Evolutionary conservation across 306 rosid species (phyloP), one percentile per base, ranked within the genome.

Genomic region (Pachyrhizus erosus): DNA sequence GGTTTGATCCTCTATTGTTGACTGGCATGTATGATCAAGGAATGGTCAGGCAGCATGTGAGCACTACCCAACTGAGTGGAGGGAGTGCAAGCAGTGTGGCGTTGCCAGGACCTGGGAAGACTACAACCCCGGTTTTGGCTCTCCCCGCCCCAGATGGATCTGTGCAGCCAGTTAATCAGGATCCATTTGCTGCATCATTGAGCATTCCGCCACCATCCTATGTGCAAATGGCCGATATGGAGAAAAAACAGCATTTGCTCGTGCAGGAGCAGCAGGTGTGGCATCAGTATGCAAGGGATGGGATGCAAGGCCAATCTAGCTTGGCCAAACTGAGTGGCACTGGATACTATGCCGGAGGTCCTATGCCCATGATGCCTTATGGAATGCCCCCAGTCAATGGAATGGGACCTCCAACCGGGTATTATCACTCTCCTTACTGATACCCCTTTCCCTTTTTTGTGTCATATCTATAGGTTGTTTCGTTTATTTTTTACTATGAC

Each of bases 1-100:
- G 99, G 29, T 34, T 96, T 20, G 99, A 96, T 84, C 97, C 99
- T 0, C 79, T 96, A 31, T 86, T 96, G 86, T 87, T 96, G 89
- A 91, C 88, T 74, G 98, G 98, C 43, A 96, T 96, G 98, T 96
- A 96, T 55, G 99, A 96, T 83, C 98, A 93, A 84, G 99, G 99
- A 81, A 81, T 90, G 69, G 97, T 96, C 27, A 91, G 99, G 83
- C 99, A 96, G 93, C 98, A 96, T 81, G 88, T 77, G 39, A 92
- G 97, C 89, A 87, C 93, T 65, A 65, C 97, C 58, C 93, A 93
- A 83, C 77, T 90, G 82, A 90, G 91, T 12, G 98, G 99, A 34
- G 99, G 99, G 27, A 96, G 99, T 76, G 92, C 99, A 64, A 96
- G 99, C 83, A 96, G 99, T 70, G 99, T 96, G 73, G 99, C 98